Base-by-base conservation (phyloP, 169 alveolate species). In the Plasmodium reichenowi region DNA sequence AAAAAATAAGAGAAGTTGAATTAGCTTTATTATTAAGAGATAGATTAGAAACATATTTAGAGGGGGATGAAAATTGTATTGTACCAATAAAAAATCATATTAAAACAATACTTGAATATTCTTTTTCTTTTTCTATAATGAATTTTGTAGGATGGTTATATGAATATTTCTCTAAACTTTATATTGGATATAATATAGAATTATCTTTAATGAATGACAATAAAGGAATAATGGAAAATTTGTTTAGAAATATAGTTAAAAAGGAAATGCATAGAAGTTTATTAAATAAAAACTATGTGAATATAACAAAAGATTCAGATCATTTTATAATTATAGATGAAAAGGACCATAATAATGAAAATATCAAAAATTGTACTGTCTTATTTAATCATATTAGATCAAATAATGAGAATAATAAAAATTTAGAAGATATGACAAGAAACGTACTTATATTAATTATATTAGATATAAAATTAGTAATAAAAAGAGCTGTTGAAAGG, bases 91-190 rank as follows among this genome's bases (percentile, higher is more conserved):
- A 67, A 29, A 62, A 50, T 2, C 93, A 93, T 47, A 3, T 88
- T 1, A 71, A 24, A 5, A 43, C 26, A 12, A 13, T 72, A 38
- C 66, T 93, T 45, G 72, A 80, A 13, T 93, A 88, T 7, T 78
- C 92, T 2, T 92, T 88, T 87, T 83, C 94, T 22, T 93, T 91
- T 62, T 72, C 93, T 43, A 54, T 94, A 74, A 85, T 94, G 38
- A 93, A 89, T 62, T 94, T 94, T 13, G 88, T 94, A n/a, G 96
- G 96, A 4, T 94, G 96, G 96, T 91, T 75, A 2, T 94, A 94
- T 67, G 92, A 91, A 62, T 92, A 94, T 83, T 68, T 92, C 12
- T 94, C 94, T 26, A 83, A 86, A 15, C 24, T 86, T 0, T 94
- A 50, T 75, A 89, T 94, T 17, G 94, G 93, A 0, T 20, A 22